Evolutionary conservation across 1,139 yeast genomes (phyloP).

Genomic region (Suhomyces yuchorum): DNA sequence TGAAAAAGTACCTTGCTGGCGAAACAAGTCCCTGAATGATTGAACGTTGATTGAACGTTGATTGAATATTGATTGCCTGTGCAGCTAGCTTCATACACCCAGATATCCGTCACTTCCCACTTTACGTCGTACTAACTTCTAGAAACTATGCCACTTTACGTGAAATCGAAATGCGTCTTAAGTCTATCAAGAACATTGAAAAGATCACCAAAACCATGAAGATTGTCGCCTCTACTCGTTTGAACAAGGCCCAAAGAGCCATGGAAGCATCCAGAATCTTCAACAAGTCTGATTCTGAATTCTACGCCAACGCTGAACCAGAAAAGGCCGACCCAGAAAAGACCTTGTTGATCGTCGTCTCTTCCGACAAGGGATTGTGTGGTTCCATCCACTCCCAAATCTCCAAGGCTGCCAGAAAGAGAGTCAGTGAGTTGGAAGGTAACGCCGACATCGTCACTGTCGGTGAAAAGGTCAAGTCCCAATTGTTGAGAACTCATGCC

Average conservation of each 20-base stretch:
- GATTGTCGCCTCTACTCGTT: conserved; percentile 97
- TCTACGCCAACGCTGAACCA: conserved; percentile 82
- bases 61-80: too few species aligned
- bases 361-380: conserved; percentile 98
- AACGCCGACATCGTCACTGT: conserved; percentile 80
- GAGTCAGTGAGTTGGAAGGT: conserved; percentile 60
- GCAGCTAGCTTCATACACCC: background rate
- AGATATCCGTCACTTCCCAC: background rate
- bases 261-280: conserved; percentile 87
- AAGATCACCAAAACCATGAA: conserved; percentile 99
- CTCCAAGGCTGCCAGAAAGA: conserved; percentile 81
- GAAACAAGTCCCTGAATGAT: too few species aligned
- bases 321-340: conserved; percentile 54
- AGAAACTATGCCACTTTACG: conserved; percentile 98
- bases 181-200: conserved; percentile 97
- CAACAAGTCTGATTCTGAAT: conserved; percentile 77
- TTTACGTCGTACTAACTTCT: conserved; percentile 20
- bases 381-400: conserved; percentile 97
- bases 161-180: conserved; percentile 97
- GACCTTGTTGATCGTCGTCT: conserved; percentile 79
- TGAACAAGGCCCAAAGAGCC: conserved; percentile 94
- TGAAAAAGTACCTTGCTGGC: too few species aligned
- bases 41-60: too few species aligned
- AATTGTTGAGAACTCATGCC: conserved; percentile 80
- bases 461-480: conserved; percentile 93